A percentile compares a stretch with the other conserved stretches of the same genome.
Evolutionary conservation across 1,284 basidiomycete genomes (phyloP).

Genomic region (Wolfiporia cocos): DNA sequence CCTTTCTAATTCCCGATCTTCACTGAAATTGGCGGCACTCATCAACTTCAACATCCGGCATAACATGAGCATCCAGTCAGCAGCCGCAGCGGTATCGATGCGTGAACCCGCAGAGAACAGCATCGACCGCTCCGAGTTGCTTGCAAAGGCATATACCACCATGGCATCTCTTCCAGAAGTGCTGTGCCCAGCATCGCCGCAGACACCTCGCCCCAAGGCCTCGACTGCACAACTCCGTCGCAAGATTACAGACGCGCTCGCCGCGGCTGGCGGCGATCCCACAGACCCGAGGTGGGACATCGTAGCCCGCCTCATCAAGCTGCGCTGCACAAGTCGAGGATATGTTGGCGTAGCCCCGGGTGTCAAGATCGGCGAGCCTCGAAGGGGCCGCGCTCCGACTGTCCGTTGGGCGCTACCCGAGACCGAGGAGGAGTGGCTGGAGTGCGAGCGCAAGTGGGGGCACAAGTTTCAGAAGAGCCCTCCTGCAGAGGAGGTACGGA

Average conservation of each 20-base stretch:
- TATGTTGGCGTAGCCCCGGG: conserved; percentile 18
- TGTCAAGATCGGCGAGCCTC: conserved; percentile 18
- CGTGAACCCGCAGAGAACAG: too few relatives aligned
- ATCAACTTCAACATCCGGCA: too few relatives aligned
- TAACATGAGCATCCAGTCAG: too few relatives aligned
- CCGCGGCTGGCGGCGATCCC: conserved; percentile 15
- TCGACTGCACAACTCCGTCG: conserved; percentile 10
- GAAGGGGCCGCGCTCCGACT: conserved; percentile 10
- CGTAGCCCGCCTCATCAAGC: conserved; percentile 17
- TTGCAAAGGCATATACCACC: conserved; percentile 9
- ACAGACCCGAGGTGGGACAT: conserved; percentile 25
- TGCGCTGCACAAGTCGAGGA: conserved; percentile 20
- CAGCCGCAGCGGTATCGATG: too few relatives aligned
- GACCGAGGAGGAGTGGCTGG: conserved; percentile 22
- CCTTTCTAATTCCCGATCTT: too few relatives aligned
- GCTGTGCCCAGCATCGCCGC: conserved; percentile 17
- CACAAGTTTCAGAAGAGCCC: conserved; percentile 8
- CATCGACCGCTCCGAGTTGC: conserved; percentile 9
- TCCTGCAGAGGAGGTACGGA: conserved; percentile 1
- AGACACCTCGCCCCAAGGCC: conserved; percentile 11
- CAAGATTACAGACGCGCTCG: conserved; percentile 14
- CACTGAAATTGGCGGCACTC: too few relatives aligned
- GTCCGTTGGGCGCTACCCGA: conserved; percentile 21
- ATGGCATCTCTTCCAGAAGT: conserved; percentile 13
- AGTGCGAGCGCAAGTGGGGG: conserved; percentile 21